Conservation (phyloP, 2,329 filamentous ascomycete species). For the Botryotinia narcissicola region DNA sequence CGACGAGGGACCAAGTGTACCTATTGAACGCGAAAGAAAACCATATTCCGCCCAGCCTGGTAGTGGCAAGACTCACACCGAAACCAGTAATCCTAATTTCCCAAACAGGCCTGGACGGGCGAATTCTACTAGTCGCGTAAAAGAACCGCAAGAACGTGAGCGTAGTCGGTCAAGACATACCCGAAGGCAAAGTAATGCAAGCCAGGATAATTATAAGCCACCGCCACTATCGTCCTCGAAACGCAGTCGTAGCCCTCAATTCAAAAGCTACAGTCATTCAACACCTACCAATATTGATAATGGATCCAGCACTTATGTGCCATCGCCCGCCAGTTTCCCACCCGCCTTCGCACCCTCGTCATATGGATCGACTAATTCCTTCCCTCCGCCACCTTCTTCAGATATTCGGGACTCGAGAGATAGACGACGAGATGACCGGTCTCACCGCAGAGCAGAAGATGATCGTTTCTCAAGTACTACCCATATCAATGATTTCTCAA, state of each 20-base stretch:
- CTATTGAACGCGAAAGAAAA: constrained; percentile 64
- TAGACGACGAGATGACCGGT: constrained; percentile 29
- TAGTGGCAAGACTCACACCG: constrained; percentile 55
- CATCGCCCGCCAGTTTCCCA: constrained; percentile 19
- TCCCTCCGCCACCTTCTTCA: constrained; percentile 34
- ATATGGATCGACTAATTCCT: constrained; percentile 28
- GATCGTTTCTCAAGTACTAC: constrained; percentile 25
- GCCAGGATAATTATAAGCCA: constrained; percentile 26
- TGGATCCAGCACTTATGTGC: constrained; percentile 16
- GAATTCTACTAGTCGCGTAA: constrained; percentile 31
- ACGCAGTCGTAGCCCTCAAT: constrained; percentile 30
- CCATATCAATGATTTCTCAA: constrained; percentile 30
- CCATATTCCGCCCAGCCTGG: constrained; percentile 61
- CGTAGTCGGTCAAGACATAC: constrained; percentile 18
- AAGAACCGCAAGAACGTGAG: constrained; percentile 19
- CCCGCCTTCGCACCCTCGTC: constrained; percentile 26
- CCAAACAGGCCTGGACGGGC: constrained; percentile 25
- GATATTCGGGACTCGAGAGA: constrained; percentile 21
- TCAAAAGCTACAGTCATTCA: constrained; percentile 35
- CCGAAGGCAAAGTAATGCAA: constrained; percentile 30
- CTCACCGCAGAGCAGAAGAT: constrained; percentile 28
- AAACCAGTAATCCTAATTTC: constrained; percentile 31
- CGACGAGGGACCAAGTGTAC: constrained; percentile 41
- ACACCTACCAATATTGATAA: constrained; percentile 31
- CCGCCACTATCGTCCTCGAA: constrained; percentile 20